These are phyloP conservation scores for Cenococcum geophilum DNA, from an alignment of 495 filamentous ascomycete species.

Conservation along the genomic window DNA sequence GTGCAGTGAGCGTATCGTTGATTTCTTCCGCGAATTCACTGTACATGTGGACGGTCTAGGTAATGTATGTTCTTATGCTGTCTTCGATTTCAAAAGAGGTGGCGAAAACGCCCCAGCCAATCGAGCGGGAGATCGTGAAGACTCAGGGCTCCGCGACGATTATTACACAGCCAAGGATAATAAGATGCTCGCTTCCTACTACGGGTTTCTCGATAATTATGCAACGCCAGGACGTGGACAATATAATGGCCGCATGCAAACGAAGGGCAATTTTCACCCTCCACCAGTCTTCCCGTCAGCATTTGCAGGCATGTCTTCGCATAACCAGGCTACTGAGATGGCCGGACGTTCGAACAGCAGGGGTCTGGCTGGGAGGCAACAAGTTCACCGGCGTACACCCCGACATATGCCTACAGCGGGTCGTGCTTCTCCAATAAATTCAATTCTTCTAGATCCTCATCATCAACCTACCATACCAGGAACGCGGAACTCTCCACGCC, in stretches of 20 bases:
- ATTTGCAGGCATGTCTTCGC: conserved; percentile 13
- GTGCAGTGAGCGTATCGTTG: conserved; percentile 86
- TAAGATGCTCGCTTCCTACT: conserved; percentile 94
- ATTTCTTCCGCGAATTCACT: conserved; percentile 97
- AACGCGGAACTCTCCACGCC: conserved; percentile 42
- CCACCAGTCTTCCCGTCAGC: conserved; percentile 62
- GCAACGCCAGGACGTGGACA: conserved; percentile 14
- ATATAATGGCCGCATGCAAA: conserved; percentile 15
- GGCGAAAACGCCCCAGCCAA: conserved; percentile 45
- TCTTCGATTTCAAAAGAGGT: conserved; percentile 94
- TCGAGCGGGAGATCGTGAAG: conserved; percentile 39
- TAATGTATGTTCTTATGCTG: conserved; percentile 91
- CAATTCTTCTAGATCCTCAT: conserved; percentile 76
- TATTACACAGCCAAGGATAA: conserved; percentile 93
- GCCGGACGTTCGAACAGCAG: conserved; percentile 19
- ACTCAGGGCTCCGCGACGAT: conserved; percentile 70
- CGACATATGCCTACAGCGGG: conserved; percentile 34
- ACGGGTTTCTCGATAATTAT: conserved; percentile 90
- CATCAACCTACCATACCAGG: conserved; percentile 65
- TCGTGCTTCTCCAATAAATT: conserved; percentile 54
- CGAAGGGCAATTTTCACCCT: conserved; percentile 54
- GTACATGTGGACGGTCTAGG: conserved; percentile 94
- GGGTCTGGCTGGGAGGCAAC: conserved; percentile 41
- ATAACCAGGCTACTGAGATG: conserved; percentile 6
- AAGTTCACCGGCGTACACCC: conserved; percentile 33